Evolutionary conservation across 2,329 filamentous ascomycete species (phyloP).

Genomic region (Scolecobasidium constrictum): DNA sequence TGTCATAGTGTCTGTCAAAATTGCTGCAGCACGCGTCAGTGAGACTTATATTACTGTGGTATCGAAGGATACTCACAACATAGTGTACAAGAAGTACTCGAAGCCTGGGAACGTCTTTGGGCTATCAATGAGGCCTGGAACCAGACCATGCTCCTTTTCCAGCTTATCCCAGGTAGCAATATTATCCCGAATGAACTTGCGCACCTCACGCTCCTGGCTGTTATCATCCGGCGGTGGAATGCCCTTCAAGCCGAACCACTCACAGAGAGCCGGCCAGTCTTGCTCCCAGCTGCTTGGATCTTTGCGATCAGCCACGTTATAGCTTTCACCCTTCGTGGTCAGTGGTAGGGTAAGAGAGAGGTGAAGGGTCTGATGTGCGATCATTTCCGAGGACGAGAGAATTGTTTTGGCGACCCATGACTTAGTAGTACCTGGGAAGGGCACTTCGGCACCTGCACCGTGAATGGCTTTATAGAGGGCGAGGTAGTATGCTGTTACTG

Average conservation of each 20-base stretch:
- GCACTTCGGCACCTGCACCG: constrained; percentile 22
- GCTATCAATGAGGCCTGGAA: constrained; percentile 27
- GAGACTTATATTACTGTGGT: background rate
- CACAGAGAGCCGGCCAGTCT: constrained; percentile 17
- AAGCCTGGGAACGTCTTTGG: constrained; percentile 26
- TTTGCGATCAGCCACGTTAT: constrained; percentile 15
- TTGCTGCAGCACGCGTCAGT: constrained; percentile 14
- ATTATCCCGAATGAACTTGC: constrained; percentile 24
- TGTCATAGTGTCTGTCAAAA: constrained; percentile 35
- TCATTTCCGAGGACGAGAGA: constrained; percentile 26
- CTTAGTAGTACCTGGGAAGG: constrained; percentile 25
- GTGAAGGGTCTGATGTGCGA: constrained; percentile 33
- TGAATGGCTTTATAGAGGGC: constrained; percentile 23
- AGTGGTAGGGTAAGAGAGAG: constrained; percentile 35
- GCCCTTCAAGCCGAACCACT: constrained; percentile 18
- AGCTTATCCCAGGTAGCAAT: constrained; percentile 20
- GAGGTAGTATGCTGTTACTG: constrained; percentile 23
- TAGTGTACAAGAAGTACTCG: constrained; percentile 31
- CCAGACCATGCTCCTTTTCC: constrained; percentile 25
- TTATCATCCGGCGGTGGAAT: constrained; percentile 14
- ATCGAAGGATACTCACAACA: constrained; percentile 17
- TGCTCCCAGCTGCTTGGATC: constrained; percentile 13
- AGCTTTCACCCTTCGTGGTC: constrained; percentile 29
- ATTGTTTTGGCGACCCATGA: constrained; percentile 23
- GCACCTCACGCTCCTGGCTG: constrained; percentile 17